A percentile compares a stretch with the other conserved stretches of the same genome.
Evolutionary conservation across 345 rosid species (phyloP).

Genomic region (Populus euphratica): DNA sequence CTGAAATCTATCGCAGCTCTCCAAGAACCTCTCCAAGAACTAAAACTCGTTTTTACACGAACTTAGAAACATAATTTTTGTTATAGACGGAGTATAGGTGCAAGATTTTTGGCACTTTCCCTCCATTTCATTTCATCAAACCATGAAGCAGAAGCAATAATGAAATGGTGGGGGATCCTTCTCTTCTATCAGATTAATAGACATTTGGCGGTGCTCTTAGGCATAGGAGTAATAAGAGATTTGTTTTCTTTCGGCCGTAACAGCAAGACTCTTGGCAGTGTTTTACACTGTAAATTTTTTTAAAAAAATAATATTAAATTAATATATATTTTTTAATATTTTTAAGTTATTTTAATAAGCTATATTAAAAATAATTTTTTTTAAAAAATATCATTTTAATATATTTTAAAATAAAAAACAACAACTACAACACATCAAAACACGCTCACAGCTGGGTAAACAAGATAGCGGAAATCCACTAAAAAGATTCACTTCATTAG

Average conservation of each 20-base stretch:
- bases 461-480: neutral
- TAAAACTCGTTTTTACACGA: neutral
- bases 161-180: neutral
- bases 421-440: too few relatives aligned
- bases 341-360: too few relatives aligned
- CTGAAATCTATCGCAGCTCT: conserved; percentile 1
- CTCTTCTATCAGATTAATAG: neutral
- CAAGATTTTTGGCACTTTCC: neutral
- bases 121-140: neutral
- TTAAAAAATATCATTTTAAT: too few relatives aligned
- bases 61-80: too few relatives aligned
- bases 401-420: too few relatives aligned
- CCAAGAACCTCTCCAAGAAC: neutral
- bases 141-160: neutral
- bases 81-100: neutral
- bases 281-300: too few relatives aligned
- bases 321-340: too few relatives aligned
- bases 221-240: too few relatives aligned
- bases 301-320: too few relatives aligned
- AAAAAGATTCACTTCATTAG: conserved; percentile 17
- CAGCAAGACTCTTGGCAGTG: neutral
- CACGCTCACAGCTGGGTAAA: neutral
- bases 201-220: neutral
- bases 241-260: too few relatives aligned
- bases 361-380: too few relatives aligned